Evolutionary conservation across 345 rosid genomes (phyloP), one percentile per base, ranked within the genome.

Genomic region (Gossypium bickii): DNA sequence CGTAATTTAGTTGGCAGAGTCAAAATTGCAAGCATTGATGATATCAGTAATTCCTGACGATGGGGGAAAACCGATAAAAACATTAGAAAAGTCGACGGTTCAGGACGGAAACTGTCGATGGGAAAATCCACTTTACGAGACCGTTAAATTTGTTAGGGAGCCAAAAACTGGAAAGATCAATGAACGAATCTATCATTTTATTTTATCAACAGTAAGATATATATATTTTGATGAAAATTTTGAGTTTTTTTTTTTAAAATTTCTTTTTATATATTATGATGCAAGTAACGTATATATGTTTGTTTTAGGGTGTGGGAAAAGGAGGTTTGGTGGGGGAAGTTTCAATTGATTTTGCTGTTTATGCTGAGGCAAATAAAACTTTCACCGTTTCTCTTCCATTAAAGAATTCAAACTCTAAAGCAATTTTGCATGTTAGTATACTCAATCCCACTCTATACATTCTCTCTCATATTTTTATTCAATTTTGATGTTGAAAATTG

Each of bases 41-140:
- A 71, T 95, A 22, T 90, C 94, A 18, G 82, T 93, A 76, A 88
- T 93, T 83, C 97, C 99, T n/a, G 90, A 89, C 48, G 97, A 93
- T 75, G 78, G 81, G 27, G 97, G 93, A 5, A 93, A 89, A 83
- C 90, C 96, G 53, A 88, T 94, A 41, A 83, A 76, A 66, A 90
- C 83, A 65, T 80, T 84, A 80, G 97, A 89, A 82, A 91, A 91
- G 80, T 87, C 92, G 57, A 43, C 80, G 5, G 80, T 90, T 59
- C 76, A 71, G 48, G 89, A 88, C 7, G 98, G 97, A 45, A 82
- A 79, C 57, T 93, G 94, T 73, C 74, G 85, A 44, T 95, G 99
- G 98, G 90, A 87, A 0, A 82, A 74, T 78, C 94, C 99, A 16
- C 81, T 89, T 29, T 85, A 88, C 76, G 97, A 93, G 81, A 87